Evolutionary conservation across 345 rosid genomes (phyloP).

Genomic region (Microthlaspi erraticum): DNA sequence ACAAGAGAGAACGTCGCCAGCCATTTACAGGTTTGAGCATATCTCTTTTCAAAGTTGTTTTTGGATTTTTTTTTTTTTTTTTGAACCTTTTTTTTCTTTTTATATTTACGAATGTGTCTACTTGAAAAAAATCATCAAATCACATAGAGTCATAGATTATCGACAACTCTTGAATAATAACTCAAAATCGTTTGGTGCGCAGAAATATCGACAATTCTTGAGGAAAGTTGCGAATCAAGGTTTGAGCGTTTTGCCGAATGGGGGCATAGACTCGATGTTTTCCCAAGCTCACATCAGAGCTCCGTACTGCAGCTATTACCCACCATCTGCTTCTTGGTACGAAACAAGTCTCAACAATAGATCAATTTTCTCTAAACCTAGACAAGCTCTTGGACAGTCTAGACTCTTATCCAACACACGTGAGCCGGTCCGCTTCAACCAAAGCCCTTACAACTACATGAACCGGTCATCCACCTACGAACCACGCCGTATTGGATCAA

Average conservation of each 20-base stretch:
- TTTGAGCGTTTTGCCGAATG: slow-evolving; percentile 2
- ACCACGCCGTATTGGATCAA: slow-evolving; percentile 33
- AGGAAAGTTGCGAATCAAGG: slow-evolving; percentile 52
- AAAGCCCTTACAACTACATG: slow-evolving; percentile 26
- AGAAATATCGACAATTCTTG: slow-evolving; percentile 77
- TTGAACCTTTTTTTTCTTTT: too few species aligned
- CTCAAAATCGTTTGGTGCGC: slow-evolving; percentile 13
- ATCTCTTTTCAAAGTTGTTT: slow-evolving; percentile 8
- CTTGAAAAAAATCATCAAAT: too few species aligned
- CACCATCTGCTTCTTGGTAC: slow-evolving; percentile 25
- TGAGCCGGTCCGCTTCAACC: slow-evolving; percentile 29
- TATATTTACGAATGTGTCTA: too few species aligned
- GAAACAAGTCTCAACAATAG: slow-evolving; percentile 28
- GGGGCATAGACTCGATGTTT: slow-evolving; percentile 44
- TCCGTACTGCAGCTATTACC: slow-evolving; percentile 22
- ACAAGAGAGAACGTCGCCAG: slow-evolving; percentile 85
- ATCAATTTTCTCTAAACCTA: slow-evolving; percentile 26
- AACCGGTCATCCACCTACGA: slow-evolving; percentile 40
- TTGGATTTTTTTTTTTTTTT: neutral
- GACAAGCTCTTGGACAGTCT: slow-evolving; percentile 38
- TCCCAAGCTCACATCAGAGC: slow-evolving; percentile 36
- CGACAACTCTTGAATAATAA: neutral
- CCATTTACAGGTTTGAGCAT: slow-evolving; percentile 66
- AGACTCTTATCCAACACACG: slow-evolving; percentile 37
- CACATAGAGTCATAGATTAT: slow-evolving; percentile 10